A percentile compares a stretch with the other conserved stretches of the same genome.
Conservation (phyloP, 179 eudicot species). For the Beta corolliflora region DNA sequence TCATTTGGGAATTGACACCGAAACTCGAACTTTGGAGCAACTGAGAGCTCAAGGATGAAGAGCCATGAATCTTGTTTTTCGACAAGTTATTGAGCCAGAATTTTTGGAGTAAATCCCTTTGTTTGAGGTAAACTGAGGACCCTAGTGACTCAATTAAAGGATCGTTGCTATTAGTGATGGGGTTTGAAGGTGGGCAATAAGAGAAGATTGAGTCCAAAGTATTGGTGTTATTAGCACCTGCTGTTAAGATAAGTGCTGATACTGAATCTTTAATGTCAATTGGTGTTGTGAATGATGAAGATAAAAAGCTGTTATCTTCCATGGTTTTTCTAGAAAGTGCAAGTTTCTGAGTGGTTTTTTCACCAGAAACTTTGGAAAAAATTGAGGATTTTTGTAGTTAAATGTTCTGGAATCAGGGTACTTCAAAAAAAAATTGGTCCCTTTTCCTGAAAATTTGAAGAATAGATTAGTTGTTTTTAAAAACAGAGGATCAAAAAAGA, state of each 20-base stretch:
- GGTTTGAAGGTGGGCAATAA: slow-evolving; percentile 39
- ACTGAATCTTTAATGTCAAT: slow-evolving; percentile 52
- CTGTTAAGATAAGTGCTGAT: slow-evolving; percentile 60
- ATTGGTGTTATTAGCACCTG: slow-evolving; percentile 56
- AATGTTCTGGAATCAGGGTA: slow-evolving; percentile 24
- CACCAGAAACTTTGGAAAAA: slow-evolving; percentile 8
- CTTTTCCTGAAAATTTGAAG: slow-evolving; percentile 27
- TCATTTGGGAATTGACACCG: slow-evolving; percentile 18
- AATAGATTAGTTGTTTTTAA: neutral
- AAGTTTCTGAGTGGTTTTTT: neutral
- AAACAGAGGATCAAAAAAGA: neutral
- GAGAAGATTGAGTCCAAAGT: slow-evolving; percentile 74
- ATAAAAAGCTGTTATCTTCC: slow-evolving; percentile 40
- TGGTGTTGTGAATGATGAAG: slow-evolving; percentile 21
- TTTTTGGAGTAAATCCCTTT: slow-evolving; percentile 68
- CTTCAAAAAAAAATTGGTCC: slow-evolving; percentile 33
- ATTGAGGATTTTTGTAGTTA: slow-evolving; percentile 1
- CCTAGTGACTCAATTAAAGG: slow-evolving; percentile 55
- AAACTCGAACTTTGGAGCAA: slow-evolving; percentile 19
- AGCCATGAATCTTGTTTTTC: slow-evolving; percentile 19
- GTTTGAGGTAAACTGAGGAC: slow-evolving; percentile 71
- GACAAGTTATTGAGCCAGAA: slow-evolving; percentile 45
- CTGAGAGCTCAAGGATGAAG: slow-evolving; percentile 22
- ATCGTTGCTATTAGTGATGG: slow-evolving; percentile 4
- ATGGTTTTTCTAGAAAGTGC: slow-evolving; percentile 8